These are phyloP conservation scores for Ophiocordyceps polyrhachis-furcata DNA, from an alignment of 2,329 filamentous ascomycete species.

Conservation along the genomic window DNA sequence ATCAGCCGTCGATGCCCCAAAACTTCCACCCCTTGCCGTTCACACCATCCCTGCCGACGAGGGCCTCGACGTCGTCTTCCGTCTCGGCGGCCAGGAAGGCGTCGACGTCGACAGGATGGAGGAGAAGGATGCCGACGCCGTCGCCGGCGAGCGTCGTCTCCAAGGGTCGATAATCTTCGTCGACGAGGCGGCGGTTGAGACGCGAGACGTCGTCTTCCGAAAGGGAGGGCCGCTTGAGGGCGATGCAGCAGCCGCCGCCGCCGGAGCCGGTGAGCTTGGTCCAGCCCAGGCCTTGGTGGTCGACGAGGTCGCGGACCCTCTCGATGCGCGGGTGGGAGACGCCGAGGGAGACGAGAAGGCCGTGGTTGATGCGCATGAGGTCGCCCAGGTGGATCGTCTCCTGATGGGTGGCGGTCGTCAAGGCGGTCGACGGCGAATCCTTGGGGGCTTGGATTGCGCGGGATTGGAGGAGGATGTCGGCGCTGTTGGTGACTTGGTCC, in stretches of 20 bases:
- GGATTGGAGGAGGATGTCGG: constrained; percentile 29
- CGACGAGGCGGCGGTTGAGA: constrained; percentile 45
- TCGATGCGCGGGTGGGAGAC: constrained; percentile 91
- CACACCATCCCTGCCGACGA: constrained; percentile 58
- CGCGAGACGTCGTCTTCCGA: constrained; percentile 34
- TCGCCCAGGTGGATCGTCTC: constrained; percentile 57
- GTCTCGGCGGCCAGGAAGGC: constrained; percentile 65
- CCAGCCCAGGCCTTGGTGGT: constrained; percentile 81
- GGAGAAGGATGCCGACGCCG: constrained; percentile 84
- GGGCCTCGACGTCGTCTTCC: constrained; percentile 64
- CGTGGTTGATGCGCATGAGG: constrained; percentile 86
- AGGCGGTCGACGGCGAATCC: constrained; percentile 43
- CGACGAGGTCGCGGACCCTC: constrained; percentile 75
- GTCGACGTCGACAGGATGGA: constrained; percentile 68
- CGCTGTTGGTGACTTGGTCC: constrained; percentile 46
- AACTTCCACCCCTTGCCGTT: constrained; percentile 74
- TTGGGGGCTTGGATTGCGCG: constrained; percentile 3
- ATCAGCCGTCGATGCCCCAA: constrained; percentile 44
- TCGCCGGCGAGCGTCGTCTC: constrained; percentile 82
- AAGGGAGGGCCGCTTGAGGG: constrained; percentile 55
- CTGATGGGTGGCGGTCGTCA: constrained; percentile 33
- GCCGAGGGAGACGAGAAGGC: constrained; percentile 72
- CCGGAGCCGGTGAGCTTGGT: constrained; percentile 94
- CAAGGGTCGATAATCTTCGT: constrained; percentile 67
- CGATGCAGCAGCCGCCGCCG: constrained; percentile 90